Percentiles rank a stretch among this genome's conserved stretches.
phyloP scores from a whole-genome alignment of 2,329 filamentous ascomycete genomes.

The Aureobasidium lini region DNA sequence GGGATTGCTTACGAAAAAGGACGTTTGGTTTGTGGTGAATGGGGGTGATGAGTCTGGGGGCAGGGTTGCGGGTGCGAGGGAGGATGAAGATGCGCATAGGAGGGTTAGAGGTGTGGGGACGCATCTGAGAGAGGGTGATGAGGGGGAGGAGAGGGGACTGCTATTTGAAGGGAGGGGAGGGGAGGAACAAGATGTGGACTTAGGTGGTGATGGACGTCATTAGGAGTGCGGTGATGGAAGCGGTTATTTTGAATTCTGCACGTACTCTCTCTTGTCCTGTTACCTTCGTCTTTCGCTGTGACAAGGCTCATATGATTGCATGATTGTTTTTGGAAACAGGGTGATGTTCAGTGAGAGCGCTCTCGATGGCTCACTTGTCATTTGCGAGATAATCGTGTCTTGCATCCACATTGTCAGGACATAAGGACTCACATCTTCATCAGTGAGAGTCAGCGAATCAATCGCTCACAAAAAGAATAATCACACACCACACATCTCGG shows the following conservation, averaged over 20 bases:
- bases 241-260: not conserved
- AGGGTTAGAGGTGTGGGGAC: conserved; percentile 23
- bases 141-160: conserved; percentile 32
- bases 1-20: conserved; percentile 92
- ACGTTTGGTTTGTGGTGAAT: conserved; percentile 89
- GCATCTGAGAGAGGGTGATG: conserved; percentile 29
- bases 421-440: too few species aligned
- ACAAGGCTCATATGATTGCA: too few species aligned
- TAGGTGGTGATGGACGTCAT: not conserved
- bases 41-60: conserved; percentile 54
- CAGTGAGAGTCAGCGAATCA: too few species aligned
- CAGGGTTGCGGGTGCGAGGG: not conserved
- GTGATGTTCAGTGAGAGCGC: too few species aligned
- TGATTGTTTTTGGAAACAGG: too few species aligned
- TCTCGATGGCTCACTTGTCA: too few species aligned
- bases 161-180: conserved; percentile 18
- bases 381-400: too few species aligned
- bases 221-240: too few species aligned
- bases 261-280: not conserved
- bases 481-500: too few species aligned
- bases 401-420: too few species aligned
- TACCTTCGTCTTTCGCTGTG: too few species aligned
- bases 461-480: too few species aligned
- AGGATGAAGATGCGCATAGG: conserved; percentile 16
- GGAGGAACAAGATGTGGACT: not conserved